Conservation (phyloP, 257 asterid species). For the Petrea volubilis region DNA sequence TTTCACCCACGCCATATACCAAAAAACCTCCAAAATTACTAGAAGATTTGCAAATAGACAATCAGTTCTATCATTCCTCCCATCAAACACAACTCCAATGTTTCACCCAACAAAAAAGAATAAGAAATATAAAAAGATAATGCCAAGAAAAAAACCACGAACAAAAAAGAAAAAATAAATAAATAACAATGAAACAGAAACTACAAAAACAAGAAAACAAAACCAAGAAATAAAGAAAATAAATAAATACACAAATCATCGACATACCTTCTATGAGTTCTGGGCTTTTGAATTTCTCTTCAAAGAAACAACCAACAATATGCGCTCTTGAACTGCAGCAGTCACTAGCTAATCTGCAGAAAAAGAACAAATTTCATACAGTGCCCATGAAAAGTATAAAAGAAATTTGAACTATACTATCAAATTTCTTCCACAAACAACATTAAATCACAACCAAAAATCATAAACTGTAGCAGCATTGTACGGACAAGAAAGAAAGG, state of each 20-base stretch:
- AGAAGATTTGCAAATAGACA: neutral
- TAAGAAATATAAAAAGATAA: neutral
- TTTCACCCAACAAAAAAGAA: neutral
- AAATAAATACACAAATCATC: neutral
- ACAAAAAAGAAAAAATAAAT: neutral
- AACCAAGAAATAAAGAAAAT: neutral
- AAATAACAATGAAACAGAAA: slow-evolving; percentile 13
- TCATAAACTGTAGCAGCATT: slow-evolving; percentile 18
- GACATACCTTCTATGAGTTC: slow-evolving; percentile 16
- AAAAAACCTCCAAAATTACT: neutral
- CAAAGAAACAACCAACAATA: neutral
- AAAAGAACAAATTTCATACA: neutral
- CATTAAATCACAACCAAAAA: neutral
- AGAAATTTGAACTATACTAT: neutral
- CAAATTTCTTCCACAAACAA: neutral
- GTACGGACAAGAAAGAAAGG: slow-evolving; percentile 17
- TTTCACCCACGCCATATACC: neutral
- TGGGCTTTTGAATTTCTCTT: slow-evolving; percentile 9
- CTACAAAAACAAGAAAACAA: slow-evolving; percentile 6
- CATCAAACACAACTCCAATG: neutral
- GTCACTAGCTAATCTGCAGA: slow-evolving; percentile 22
- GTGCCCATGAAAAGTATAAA: neutral
- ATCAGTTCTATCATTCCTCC: neutral
- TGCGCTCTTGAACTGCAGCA: slow-evolving; percentile 1
- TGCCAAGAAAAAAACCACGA: neutral